These are phyloP conservation scores for Kalmanozyma brasiliensis DNA, from an alignment of 1,284 basidiomycete genomes.

Conservation along the genomic window DNA sequence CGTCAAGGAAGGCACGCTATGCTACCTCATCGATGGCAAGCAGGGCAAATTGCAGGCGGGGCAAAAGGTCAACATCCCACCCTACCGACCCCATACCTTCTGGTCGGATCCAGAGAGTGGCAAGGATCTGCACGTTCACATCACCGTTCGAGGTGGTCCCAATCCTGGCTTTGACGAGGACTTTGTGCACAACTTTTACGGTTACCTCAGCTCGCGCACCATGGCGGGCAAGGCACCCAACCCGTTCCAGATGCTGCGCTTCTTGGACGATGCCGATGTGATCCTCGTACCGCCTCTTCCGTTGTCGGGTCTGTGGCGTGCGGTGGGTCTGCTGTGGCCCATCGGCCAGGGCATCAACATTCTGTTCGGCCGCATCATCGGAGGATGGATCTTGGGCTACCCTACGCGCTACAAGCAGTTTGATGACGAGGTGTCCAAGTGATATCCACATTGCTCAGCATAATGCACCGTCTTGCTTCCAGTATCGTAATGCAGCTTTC, in stretches of 20 bases:
- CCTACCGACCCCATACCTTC: slow-evolving; percentile 65
- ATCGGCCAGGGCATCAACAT: slow-evolving; percentile 29
- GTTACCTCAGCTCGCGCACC: slow-evolving; percentile 57
- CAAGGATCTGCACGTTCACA: slow-evolving; percentile 63
- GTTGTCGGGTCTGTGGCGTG: slow-evolving; percentile 41
- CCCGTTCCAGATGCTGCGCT: slow-evolving; percentile 66
- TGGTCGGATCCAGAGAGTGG: slow-evolving; percentile 60
- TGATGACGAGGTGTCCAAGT: slow-evolving; percentile 34
- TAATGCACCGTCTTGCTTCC: neutral
- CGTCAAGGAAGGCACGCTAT: slow-evolving; percentile 60
- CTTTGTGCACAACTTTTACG: slow-evolving; percentile 66
- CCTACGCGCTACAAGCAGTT: slow-evolving; percentile 51
- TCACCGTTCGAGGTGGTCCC: slow-evolving; percentile 63
- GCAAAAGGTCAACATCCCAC: slow-evolving; percentile 60
- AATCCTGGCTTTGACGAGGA: slow-evolving; percentile 65
- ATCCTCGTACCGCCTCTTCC: slow-evolving; percentile 61
- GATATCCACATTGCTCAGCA: neutral
- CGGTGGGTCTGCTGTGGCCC: slow-evolving; percentile 50
- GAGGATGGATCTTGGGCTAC: slow-evolving; percentile 45
- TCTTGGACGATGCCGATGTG: slow-evolving; percentile 65
- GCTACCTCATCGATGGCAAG: slow-evolving; percentile 66
- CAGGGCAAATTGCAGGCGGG: slow-evolving; percentile 60
- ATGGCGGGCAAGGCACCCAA: slow-evolving; percentile 53
- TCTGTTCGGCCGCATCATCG: slow-evolving; percentile 43
- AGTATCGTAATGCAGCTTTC: too few relatives aligned